Evolutionary conservation across 2,329 filamentous ascomycete genomes (phyloP), one percentile per base, ranked within the genome.

Genomic region (Karstenula rhodostoma): DNA sequence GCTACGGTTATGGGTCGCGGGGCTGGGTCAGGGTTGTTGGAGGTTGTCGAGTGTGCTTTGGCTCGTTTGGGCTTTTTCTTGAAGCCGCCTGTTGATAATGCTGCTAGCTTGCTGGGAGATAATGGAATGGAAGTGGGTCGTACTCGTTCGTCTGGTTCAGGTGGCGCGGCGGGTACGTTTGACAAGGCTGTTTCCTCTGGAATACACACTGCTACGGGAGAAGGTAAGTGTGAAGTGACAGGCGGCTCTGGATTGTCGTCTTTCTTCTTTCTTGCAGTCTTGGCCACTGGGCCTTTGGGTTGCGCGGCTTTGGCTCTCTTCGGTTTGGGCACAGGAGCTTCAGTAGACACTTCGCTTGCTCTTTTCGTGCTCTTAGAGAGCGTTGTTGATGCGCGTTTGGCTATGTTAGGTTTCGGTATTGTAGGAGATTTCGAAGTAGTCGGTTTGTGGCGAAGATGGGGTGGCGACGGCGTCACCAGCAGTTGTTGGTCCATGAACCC

Each of bases 401-500:
- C 15, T n/a, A 48, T 53, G 3, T 48, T 32, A 15, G 27, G 33
- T 25, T 56, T 57, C 8, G 49, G 10, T 23, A 19, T 40, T 50
- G 37, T 13, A 4, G 50, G 32, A 32, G 48, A 46, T n/a, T 61
- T 55, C n/a, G 63, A 53, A 5, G 59, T 60, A 7, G 52, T 48
- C 9, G 57, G 19, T 47, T 51, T 47, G 22, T 35, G 29, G 19
- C 32, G 33, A 19, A 61, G 35, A 12, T 46, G 55, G 23, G 58
- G 51, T 9, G 69, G 60, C 8, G 58, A 64, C 9, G 68, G 63
- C 12, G 57, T 37, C 4, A 72, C 53, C 2, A 67, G 29, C 4
- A 77, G 56, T 42, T 67, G 67, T 48, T 73, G 67, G 57, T 77
- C 73, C 67, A 77, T 67, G 29, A 73, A 43, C 3, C 72, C 67